Evolutionary conservation across 306 rosid species (phyloP), one percentile per base, ranked within the genome.

Genomic region (Canavalia gladiata): DNA sequence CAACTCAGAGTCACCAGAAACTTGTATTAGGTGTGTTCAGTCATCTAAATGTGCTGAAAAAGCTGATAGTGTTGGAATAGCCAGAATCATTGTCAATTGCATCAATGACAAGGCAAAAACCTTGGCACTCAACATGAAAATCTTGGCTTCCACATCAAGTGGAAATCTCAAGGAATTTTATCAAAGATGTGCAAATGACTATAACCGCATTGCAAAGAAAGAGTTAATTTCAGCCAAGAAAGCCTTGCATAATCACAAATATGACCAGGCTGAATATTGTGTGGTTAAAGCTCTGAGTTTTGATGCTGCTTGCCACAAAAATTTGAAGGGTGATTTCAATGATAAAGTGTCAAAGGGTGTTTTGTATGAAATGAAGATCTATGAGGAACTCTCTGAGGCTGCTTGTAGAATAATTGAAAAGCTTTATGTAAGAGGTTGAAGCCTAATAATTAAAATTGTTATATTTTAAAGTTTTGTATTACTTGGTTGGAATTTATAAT

Each of bases 351-450:
- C 60, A 8, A 3, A 1, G 34, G 13, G 10, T 7, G n/a, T 76
- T 76, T 8, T 18, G 34, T 5, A 13, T 49, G 1, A 18, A 1
- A 76, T 34, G 50, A 31, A 2, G 3, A 6, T 8, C 1, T 79
- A 43, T 34, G 59, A 79, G 30, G 76, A 79, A 39, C 75, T 79
- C 28, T 8, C 83, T 43, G 76, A 79, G 57, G 67, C 83, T 79
- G 76, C 75, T 68, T 43, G 39, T 57, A 68, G 83, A 57, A 13
- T 79, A 11, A 79, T 56, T 57, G 76, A 79, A 79, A 79, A 46
- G 60, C 1, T 78, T 55, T 55, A 55, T 2, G 54, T 11, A 1
- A 30, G 7, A 58, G 34, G 69, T 8, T 58, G 39, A 3, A 29
- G 68, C 52, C 54, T 12, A 45, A 30, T 1, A 18, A 18, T 18